phyloP scores from a whole-genome alignment of 352 stramenopile species.

The Salisapilia sapeloensis region DNA sequence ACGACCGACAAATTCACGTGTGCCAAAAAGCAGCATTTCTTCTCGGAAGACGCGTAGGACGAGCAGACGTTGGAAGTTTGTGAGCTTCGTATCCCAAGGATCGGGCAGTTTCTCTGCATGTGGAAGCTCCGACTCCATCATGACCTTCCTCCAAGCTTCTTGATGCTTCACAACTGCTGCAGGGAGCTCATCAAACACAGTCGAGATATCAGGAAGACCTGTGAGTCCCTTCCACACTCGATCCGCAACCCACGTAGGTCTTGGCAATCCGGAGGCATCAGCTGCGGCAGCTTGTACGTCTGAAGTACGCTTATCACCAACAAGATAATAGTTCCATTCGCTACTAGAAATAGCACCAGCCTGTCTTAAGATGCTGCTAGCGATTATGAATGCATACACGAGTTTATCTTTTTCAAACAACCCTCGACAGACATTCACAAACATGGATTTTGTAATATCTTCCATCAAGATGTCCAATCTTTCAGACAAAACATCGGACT shows the following conservation, averaged over 20 bases:
- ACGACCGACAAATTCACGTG: conserved; percentile 64
- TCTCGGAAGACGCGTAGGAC: conserved; percentile 80
- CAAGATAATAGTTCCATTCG: conserved; percentile 83
- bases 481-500: conserved; percentile 62
- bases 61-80: conserved; percentile 81
- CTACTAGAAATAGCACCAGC: conserved; percentile 31
- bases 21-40: conserved; percentile 83
- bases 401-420: conserved; percentile 94
- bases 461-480: conserved; percentile 83
- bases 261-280: conserved; percentile 10
- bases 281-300: conserved; percentile 15
- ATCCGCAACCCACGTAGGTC: conserved; percentile 58
- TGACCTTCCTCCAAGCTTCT: conserved; percentile 55
- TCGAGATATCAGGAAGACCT: conserved; percentile 45
- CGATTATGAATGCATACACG: conserved; percentile 90
- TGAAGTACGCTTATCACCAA: conserved; percentile 69
- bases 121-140: conserved; percentile 61
- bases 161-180: conserved; percentile 21
- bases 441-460: conserved; percentile 87
- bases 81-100: conserved; percentile 53
- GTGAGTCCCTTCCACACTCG: conserved; percentile 58
- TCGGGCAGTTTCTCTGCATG: conserved; percentile 53
- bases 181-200: conserved; percentile 24
- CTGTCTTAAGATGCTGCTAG: conserved; percentile 73
- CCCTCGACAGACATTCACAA: conserved; percentile 87